Evolutionary conservation across 2,329 filamentous ascomycete genomes (phyloP).

Genomic region (Talaromyces sp.): DNA sequence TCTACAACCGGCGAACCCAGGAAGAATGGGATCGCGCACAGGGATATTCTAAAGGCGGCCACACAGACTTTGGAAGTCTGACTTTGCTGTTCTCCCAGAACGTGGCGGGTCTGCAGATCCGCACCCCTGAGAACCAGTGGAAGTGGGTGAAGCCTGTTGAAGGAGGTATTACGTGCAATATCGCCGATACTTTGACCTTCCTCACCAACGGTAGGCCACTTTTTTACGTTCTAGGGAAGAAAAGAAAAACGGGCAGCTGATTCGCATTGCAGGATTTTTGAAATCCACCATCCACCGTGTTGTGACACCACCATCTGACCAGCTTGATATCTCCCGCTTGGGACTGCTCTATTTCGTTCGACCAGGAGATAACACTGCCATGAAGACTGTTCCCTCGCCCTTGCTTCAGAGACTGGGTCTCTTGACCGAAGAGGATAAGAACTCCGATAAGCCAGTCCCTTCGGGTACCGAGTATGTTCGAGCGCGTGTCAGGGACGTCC

Average conservation of each 20-base stretch:
- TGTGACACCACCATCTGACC: slow-evolving; percentile 29
- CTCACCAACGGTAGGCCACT: slow-evolving; percentile 29
- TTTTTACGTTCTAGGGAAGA: background rate
- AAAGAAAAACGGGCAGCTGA: background rate
- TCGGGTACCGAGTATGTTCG: slow-evolving; percentile 44
- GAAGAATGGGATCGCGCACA: slow-evolving; percentile 41
- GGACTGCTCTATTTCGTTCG: slow-evolving; percentile 35
- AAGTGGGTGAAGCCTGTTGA: slow-evolving; percentile 44
- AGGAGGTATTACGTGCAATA: slow-evolving; percentile 47
- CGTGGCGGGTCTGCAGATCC: slow-evolving; percentile 52
- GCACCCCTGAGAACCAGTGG: slow-evolving; percentile 40
- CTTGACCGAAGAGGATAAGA: slow-evolving; percentile 35
- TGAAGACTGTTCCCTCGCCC: slow-evolving; percentile 31
- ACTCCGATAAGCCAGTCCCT: slow-evolving; percentile 27
- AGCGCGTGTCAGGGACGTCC: slow-evolving; percentile 43
- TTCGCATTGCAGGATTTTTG: slow-evolving; percentile 13
- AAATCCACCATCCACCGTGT: slow-evolving; percentile 33
- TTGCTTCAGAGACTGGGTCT: slow-evolving; percentile 33
- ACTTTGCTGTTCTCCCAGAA: slow-evolving; percentile 55
- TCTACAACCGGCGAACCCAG: slow-evolving; percentile 45
- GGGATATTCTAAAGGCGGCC: slow-evolving; percentile 32
- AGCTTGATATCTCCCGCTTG: slow-evolving; percentile 24
- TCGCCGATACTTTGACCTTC: slow-evolving; percentile 45
- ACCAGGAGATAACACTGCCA: slow-evolving; percentile 27
- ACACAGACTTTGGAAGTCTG: slow-evolving; percentile 53